Evolutionary conservation across 2,329 filamentous ascomycete species (phyloP), one percentile per base, ranked within the genome.

Genomic region (Fragosphaeria purpurea): DNA sequence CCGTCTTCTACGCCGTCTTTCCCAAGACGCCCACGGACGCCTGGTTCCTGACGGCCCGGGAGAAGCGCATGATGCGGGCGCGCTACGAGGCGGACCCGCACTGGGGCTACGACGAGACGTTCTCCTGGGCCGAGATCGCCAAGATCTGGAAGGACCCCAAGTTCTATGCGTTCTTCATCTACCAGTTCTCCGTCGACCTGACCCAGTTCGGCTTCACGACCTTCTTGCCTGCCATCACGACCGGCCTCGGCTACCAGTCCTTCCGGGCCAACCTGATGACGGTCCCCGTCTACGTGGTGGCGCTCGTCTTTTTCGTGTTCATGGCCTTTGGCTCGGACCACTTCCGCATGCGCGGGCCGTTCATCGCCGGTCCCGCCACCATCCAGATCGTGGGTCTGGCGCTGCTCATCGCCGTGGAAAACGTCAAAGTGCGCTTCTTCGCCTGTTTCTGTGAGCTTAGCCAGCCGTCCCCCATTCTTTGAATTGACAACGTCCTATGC

Each of bases 141-240:
- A 52, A 42, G 3, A 61, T 58, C 59, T 3, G 30, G 9, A 51
- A 44, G 4, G 49, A 51, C 13, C 49, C 49, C 31, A 71, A 62
- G 63, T 67, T 59, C 50, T 60, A 62, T 37, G 60, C 61, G 0
- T 64, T 51, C 30, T 63, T 59, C 38, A 57, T 58, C 30, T 57
- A 61, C 45, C 64, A 65, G 40, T 62, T 62, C 47, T 58, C 58
- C 0, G 60, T 67, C 37, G 59, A 64, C 6, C 56, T 69, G 3
- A 64, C 65, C 9, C 60, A 65, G 1, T 69, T 63, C n/a, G 61
- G 60, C 1, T 63, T 64, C 47, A 62, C 60, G 4, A 63, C 59
- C 1, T 67, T 67, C 48, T 53, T 69, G 1, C 67, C 67, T 0
- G 63, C 64, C 1, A 63, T 69, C 11, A 56, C 67, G 10, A 56